Evolutionary conservation across 73 alveolate species (phyloP), one percentile per base, ranked within the genome.

Genomic region (Effrenium voratum): DNA sequence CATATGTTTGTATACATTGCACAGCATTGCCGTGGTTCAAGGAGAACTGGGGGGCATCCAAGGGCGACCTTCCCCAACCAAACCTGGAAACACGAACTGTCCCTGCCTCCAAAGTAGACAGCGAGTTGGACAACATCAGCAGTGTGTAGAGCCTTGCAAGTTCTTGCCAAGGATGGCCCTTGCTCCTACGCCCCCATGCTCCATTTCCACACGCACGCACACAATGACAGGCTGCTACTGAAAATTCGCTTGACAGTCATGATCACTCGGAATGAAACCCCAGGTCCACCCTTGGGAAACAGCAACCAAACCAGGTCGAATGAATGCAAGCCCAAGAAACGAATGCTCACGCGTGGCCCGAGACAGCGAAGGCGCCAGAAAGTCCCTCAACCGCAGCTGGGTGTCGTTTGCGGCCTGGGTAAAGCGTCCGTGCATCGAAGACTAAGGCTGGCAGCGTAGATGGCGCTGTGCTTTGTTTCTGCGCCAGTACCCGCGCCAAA

Each of bases 91-190:
- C n/a, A n/a, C n/a, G n/a, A n/a, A n/a, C 73, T 60, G 12, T 22
- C 45, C 66, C 12, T 45, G 50, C 94, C 94, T 86, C 94, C 47
- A 86, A 36, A 12, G 94, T 82, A 2, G 94, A 68, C 47, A 86
- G 19, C 22, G 94, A 86, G 66, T 86, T 86, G 49, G 94, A 86
- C 49, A 86, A 82, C 94, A 86, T 86, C 82, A 86, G 82, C 63
- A 86, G 82, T 36, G 57, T 86, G 94, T 86, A 86, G 60, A 86
- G 46, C 94, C 94, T 86, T 16, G n/a, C n/a, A n/a, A n/a, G n/a
- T n/a, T n/a, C n/a, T n/a, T n/a, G n/a, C n/a, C n/a, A n/a, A n/a
- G n/a, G n/a, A n/a, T n/a, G n/a, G n/a, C n/a, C n/a, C n/a, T n/a
- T n/a, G 81, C 46, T 5, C 47, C 81, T 32, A 19, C 63, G 26